Percentiles rank a stretch among this genome's conserved stretches.
Evolutionary conservation across 805 yeast species (phyloP).

Genomic region (Kluyveromyces siamensis): DNA sequence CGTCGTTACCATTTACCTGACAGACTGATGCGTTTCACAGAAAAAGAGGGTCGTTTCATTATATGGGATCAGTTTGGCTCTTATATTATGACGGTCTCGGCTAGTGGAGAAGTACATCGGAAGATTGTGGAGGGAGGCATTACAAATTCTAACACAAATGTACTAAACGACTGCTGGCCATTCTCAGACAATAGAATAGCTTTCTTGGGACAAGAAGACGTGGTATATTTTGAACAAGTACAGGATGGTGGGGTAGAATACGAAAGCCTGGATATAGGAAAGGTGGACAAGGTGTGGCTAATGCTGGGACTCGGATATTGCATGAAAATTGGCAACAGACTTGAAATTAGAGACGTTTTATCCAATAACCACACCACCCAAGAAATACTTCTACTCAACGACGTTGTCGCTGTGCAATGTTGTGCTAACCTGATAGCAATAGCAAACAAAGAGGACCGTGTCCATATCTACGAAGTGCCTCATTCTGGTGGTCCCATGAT

Average conservation of each 20-base stretch:
- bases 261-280: background rate
- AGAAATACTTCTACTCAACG: background rate
- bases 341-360: background rate
- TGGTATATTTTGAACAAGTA: background rate
- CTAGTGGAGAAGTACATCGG: background rate
- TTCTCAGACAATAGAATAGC: background rate
- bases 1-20: background rate
- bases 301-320: background rate
- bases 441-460: background rate
- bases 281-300: background rate
- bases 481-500: background rate
- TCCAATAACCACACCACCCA: background rate
- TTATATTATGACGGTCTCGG: background rate
- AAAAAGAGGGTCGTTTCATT: background rate
- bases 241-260: background rate
- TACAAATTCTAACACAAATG: background rate
- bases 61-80: conserved; percentile 1
- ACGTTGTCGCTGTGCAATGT: background rate
- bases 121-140: background rate
- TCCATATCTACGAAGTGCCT: background rate
- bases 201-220: background rate
- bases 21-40: background rate
- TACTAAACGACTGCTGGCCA: background rate
- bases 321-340: background rate
- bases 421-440: background rate